phyloP scores from a whole-genome alignment of 257 asterid species.

The Capsicum baccatum region DNA sequence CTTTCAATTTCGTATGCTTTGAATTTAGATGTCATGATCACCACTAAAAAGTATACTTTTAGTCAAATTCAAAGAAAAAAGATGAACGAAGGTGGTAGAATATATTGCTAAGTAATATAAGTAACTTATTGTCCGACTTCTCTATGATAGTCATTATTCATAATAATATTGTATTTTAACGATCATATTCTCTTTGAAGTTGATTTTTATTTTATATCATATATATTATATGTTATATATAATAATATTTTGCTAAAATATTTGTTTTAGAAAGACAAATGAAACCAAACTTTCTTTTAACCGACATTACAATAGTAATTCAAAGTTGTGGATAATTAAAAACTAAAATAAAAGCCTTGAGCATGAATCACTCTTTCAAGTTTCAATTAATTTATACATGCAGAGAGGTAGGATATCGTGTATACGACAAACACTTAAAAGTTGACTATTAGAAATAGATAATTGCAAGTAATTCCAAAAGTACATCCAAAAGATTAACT shows the following conservation, averaged over 20 bases:
- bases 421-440: not conserved
- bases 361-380: not conserved
- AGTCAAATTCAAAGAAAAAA: constrained; percentile 2
- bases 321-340: not conserved
- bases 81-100: not conserved
- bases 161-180: too few relatives aligned
- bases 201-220: too few relatives aligned
- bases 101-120: not conserved
- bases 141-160: too few relatives aligned
- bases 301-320: not conserved
- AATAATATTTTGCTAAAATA: too few relatives aligned
- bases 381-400: not conserved
- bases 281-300: not conserved
- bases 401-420: not conserved
- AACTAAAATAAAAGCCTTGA: not conserved
- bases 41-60: not conserved
- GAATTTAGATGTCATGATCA: not conserved
- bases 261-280: too few relatives aligned
- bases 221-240: too few relatives aligned
- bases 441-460: not conserved
- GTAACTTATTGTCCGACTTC: not conserved
- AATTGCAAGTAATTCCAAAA: not conserved
- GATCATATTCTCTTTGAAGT: too few relatives aligned
- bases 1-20: constrained; percentile 17
- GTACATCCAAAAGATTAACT: not conserved